Conservation (phyloP, 306 rosid species). For the Canavalia gladiata region DNA sequence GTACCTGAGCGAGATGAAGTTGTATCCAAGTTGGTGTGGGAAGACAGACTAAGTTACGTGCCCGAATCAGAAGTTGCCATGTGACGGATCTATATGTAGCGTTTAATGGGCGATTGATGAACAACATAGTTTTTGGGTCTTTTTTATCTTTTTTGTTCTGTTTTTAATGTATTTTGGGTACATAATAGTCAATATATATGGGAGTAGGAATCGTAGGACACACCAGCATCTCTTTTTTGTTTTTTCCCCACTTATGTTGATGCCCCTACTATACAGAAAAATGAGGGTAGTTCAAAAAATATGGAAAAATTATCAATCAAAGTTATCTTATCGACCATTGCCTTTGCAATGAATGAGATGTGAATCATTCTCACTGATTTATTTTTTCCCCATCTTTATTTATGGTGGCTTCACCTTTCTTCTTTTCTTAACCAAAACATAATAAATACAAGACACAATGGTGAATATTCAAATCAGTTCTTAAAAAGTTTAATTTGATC, state of each 20-base stretch:
- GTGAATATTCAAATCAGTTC: too few species aligned
- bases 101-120: slow-evolving; percentile 31
- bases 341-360: slow-evolving; percentile 7
- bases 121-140: slow-evolving; percentile 50
- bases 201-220: slow-evolving; percentile 60
- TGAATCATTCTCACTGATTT: neutral
- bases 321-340: slow-evolving; percentile 21
- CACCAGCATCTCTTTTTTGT: slow-evolving; percentile 36
- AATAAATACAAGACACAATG: too few species aligned
- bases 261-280: slow-evolving; percentile 44
- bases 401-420: neutral
- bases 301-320: slow-evolving; percentile 42
- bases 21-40: slow-evolving; percentile 97
- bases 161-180: slow-evolving; percentile 56
- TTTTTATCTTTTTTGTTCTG: slow-evolving; percentile 16
- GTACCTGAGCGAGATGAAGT: slow-evolving; percentile 86
- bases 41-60: slow-evolving; percentile 72
- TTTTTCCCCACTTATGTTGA: slow-evolving; percentile 42
- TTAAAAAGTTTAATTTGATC: too few species aligned
- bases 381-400: neutral
- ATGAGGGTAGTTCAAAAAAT: slow-evolving; percentile 33
- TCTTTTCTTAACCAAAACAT: neutral
- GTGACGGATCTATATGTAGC: slow-evolving; percentile 40
- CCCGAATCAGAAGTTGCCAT: slow-evolving; percentile 85
- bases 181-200: slow-evolving; percentile 53